Evolutionary conservation across 495 filamentous ascomycete genomes (phyloP).

Genomic region (Penicillium manginii): DNA sequence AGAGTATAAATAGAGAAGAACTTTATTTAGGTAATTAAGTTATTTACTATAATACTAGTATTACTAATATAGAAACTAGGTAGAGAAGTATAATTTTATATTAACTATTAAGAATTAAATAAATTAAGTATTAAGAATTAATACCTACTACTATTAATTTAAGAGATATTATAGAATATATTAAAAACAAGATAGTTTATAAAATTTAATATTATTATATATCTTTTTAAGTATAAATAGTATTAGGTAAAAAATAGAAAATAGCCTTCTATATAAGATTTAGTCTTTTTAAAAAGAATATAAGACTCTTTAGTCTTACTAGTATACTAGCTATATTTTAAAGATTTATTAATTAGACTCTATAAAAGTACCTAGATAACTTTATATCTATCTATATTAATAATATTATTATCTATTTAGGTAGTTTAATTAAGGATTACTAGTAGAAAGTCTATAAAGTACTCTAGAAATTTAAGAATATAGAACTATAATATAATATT

Average conservation of each 20-base stretch:
- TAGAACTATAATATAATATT: too few relatives aligned
- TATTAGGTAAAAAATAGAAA: neutral
- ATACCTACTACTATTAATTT: neutral
- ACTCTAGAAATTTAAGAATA: too few relatives aligned
- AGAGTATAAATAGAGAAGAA: neutral
- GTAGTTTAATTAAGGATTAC: neutral
- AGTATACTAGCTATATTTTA: neutral
- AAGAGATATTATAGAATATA: neutral
- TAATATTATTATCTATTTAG: slow-evolving; percentile 20
- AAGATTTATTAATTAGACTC: neutral
- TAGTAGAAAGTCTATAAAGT: too few relatives aligned
- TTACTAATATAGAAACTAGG: neutral
- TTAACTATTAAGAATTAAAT: neutral
- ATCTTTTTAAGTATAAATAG: too few relatives aligned
- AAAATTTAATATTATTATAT: neutral
- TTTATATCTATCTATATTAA: slow-evolving; percentile 8
- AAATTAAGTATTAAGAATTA: neutral
- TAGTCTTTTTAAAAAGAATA: neutral
- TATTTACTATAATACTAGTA: neutral
- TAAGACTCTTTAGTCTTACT: neutral
- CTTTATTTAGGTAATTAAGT: neutral
- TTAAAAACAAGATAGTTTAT: too few relatives aligned
- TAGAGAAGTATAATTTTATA: neutral
- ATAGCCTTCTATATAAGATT: neutral
- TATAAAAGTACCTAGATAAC: slow-evolving; percentile 8